Base-by-base conservation (phyloP, 192 early-diverging fungal species). In the Umbelopsis vinacea region DNA sequence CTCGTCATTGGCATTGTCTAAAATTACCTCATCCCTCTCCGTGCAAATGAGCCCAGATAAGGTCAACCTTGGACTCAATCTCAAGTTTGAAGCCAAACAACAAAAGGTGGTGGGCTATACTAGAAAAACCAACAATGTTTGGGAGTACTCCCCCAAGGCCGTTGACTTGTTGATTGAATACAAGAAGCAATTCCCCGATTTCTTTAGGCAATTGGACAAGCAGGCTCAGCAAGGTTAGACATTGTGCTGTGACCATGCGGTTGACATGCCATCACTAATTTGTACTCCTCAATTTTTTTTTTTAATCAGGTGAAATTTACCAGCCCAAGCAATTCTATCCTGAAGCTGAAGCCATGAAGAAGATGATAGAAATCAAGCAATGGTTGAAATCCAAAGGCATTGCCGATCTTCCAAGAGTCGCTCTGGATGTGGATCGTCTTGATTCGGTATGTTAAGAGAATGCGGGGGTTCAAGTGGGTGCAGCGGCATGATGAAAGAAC, bases 71-170 rank as follows among this genome's bases (percentile, higher is more conserved):
- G 97, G 97, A 2, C 83, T 99, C 38, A 91, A 91, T 71, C 85
- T 99, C 57, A 97, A 98, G 73, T 97, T 96, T 74, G 96, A 97
- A 55, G 86, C 84, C 9, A 92, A 92, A 74, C 86, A 89, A 52
- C 85, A 91, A 63, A 97, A 97, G 75, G 97, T 95, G 0, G 69
- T 94, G 5, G 97, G 96, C 2, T 97, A 96, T 76, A 89, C 95
- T 6, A 83, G 89, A 50, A 96, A 97, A 73, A 71, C 75, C 4
- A 77, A 74, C 5, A 87, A 79, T 29, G 86, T 86, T 15, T 99
- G 97, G 97, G 92, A 95, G 78, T 99, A 87, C 67, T 93, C 91
- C 37, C 80, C 86, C 67, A 89, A 87, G 66, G 96, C 96, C 0
- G 79, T 96, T 6, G 85, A 87, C 0, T 74, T 98, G 29, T 83